Conservation (phyloP, 2,329 filamentous ascomycete genomes). For the Pseudocercospora fijiensis region DNA sequence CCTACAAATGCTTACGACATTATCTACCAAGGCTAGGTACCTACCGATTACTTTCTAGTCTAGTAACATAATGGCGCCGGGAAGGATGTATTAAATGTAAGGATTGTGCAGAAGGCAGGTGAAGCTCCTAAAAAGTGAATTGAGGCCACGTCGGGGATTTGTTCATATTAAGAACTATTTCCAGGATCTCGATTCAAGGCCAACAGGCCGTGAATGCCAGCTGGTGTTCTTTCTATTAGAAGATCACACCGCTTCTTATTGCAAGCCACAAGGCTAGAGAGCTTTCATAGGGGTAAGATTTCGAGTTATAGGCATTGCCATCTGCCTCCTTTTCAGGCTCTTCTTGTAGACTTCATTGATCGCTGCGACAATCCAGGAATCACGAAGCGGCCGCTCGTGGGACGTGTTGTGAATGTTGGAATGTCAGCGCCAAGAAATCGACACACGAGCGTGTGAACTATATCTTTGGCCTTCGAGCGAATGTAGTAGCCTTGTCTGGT, state of each 20-base stretch:
- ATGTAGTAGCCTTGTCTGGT: neutral
- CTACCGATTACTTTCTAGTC: too few species aligned
- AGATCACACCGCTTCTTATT: neutral
- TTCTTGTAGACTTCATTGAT: too few species aligned
- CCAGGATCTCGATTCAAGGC: neutral
- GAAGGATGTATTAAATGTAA: slow-evolving; percentile 5
- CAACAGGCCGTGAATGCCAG: neutral
- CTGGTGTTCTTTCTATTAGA: neutral
- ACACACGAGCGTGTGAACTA: too few species aligned
- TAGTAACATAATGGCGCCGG: neutral
- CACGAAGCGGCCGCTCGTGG: too few species aligned
- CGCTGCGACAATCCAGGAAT: too few species aligned
- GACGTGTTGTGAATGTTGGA: too few species aligned
- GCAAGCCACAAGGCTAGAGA: neutral
- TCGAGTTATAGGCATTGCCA: neutral
- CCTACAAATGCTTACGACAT: too few species aligned
- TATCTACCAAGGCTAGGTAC: too few species aligned
- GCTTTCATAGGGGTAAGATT: neutral
- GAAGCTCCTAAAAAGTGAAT: neutral
- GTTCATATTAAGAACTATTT: too few species aligned
- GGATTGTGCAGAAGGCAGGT: neutral
- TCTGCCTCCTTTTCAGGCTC: too few species aligned
- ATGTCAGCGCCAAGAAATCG: too few species aligned
- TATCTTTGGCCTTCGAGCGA: neutral
- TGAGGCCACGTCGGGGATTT: neutral